Base-by-base conservation (phyloP, 2,329 filamentous ascomycete species). In the Aspergillus uvarum region DNA sequence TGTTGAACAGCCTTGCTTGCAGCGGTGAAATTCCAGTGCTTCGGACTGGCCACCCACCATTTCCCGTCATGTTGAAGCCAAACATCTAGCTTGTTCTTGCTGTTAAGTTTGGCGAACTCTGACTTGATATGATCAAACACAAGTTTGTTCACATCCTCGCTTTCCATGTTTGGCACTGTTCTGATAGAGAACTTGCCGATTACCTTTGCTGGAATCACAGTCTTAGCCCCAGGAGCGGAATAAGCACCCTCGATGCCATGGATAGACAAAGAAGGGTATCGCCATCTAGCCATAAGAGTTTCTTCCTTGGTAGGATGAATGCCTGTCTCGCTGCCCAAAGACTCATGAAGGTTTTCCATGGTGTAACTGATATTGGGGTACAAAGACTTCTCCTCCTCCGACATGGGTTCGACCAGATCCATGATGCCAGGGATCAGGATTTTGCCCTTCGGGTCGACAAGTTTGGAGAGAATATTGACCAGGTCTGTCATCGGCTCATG, bases 401-500 rank as follows among this genome's bases (percentile, higher is more conserved):
- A 94, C 47, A 99, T 79, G 3, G 93, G 89, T 1, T 92, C 95
- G 60, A 99, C 95, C 70, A 98, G 89, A 72, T 98, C 93, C 77
- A 89, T 89, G 72, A 99, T 88, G 51, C 95, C 95, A n/a, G 92
- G 89, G 66, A 99, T 96, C 73, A 89, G 85, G 72, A 99, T 99
- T 79, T 92, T 95, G 78, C 95, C 95, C 71, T 96, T 77, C 16
- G 90, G 88, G 75, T 97, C 92, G 52, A 99, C 95, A 47, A 99
- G 83, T 56, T 87, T 90, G 59, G 83, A 89, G 76, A 99, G 84
- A 58, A 99, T 81, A 63, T 88, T 87, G 61, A 95, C 87, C 54
- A 99, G 82, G 75, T 99, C 95, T 19, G 94, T 98, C 95, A 99
- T 99, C 66, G 95, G 95, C 82, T 99, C 95, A 76, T 98, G 94